Evolutionary conservation across 768 basidiomycete species (phyloP), one percentile per base, ranked within the genome.

Genomic region (Aureoboletus auriporus): DNA sequence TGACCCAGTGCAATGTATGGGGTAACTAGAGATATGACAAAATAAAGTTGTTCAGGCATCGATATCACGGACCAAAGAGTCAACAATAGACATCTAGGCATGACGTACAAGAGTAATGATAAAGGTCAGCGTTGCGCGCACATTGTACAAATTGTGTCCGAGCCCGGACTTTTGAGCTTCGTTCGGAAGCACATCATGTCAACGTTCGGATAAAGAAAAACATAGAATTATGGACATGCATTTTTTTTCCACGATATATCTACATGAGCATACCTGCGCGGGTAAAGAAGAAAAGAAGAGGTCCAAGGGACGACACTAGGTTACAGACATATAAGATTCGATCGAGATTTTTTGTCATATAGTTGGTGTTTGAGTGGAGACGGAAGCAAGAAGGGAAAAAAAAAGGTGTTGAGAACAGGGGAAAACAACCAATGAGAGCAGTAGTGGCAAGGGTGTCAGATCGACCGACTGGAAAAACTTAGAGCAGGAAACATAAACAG

Each of bases 311-410:
- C 43, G 55, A 55, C 38, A 50, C 54, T 69, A 68, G 49, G 53
- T 49, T 67, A 67, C 65, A 67, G 30, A 63, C 51, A 57, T 55
- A 58, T 56, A 55, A 52, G 20, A n/a, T 42, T 48, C 42, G 40
- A 46, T 30, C 40, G 47, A 58, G 48, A 65, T 63, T 63, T 62
- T 61, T 57, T 57, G 55, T 49, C 62, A 58, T 64, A 65, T 64
- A 39, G 42, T 42, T 50, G 42, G 40, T 39, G 51, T 46, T 23
- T 49, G 52, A 47, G 50, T 51, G 45, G 14, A 38, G 13, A 38
- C 28, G 20, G 44, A 35, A 51, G 50, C 34, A 60, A 35, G 16
- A n/a, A 33, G 13, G 11, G 14, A 11, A 28, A 33, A 35, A 42
- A 39, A n/a, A n/a, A n/a, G n/a, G n/a, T n/a, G n/a, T n/a, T 14